Base-by-base conservation (phyloP, 2,329 filamentous ascomycete species). In the Alternaria ethzedia region DNA sequence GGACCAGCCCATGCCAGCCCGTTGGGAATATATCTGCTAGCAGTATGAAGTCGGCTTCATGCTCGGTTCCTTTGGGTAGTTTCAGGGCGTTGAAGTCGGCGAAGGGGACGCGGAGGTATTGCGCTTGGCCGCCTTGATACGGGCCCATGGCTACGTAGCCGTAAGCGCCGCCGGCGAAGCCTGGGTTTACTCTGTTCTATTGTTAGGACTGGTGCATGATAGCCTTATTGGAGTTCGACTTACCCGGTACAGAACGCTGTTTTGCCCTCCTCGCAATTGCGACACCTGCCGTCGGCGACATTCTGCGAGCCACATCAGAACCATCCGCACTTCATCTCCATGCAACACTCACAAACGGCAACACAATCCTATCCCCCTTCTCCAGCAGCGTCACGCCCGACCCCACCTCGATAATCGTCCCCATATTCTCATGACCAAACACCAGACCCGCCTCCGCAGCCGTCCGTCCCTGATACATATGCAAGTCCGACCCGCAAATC, bases 71-170 rank as follows among this genome's bases (percentile, higher is more conserved):
- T 7, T 84, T 79, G 1, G 89, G 89, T 2, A 91, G 79, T 57
- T 86, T 86, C 30, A 91, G 76, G 6, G 86, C 86, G 63, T 91
- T 91, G 79, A 90, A 90, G 71, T 91, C 89, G 1, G 89, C 89
- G 61, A 87, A 90, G 0, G 89, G 89, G 2, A 91, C 86, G 4
- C 88, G 83, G 17, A 91, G 79, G 61, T 88, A 91, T 72, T 91
- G 87, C 3, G 88, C 89, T 72, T 90, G 87, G 13, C 86, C 86
- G 60, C 84, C 85, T 58, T 84, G 82, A 63, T 85, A 85, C 2
- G 82, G 82, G 1, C 87, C 87, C 86, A 88, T 87, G 11, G 85
- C 82, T n/a, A 90, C 88, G 69, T 90, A 88, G 6, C 88, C 86
- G 59, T 88, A 88, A 20, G 86, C 86, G 9, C 86, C 86, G 6